A percentile compares a stretch with the other conserved stretches of the same genome.
Conservation (phyloP, 306 rosid species). For the Vigna reflexopilosa region DNA sequence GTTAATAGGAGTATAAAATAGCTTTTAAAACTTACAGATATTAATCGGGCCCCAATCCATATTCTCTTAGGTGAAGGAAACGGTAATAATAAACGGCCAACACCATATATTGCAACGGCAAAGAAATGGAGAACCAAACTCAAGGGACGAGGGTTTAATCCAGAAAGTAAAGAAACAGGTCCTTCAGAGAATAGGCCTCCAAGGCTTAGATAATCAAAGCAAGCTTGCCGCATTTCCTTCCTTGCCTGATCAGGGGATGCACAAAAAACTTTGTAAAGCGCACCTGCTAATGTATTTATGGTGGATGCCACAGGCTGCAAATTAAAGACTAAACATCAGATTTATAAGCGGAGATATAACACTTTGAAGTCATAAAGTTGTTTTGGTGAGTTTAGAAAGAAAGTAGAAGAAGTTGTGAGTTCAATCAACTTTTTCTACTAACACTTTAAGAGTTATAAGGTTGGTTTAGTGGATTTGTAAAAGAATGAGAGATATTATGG, state of each 20-base stretch:
- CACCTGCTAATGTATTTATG: constrained; percentile 96
- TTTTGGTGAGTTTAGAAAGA: too few species aligned
- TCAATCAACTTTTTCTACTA: too few species aligned
- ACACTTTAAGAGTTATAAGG: too few species aligned
- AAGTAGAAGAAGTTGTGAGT: too few species aligned
- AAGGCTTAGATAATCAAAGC: constrained; percentile 97
- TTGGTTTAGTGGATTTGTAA: too few species aligned
- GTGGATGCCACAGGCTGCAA: constrained; percentile 99
- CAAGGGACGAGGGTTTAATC: constrained; percentile 93
- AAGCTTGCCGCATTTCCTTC: constrained; percentile 99
- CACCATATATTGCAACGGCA: constrained; percentile 92
- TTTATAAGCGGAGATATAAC: neutral
- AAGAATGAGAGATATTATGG: too few species aligned
- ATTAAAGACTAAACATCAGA: constrained; percentile 31
- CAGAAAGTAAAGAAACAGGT: constrained; percentile 91
- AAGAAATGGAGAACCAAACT: constrained; percentile 97
- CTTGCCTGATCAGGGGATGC: constrained; percentile 97
- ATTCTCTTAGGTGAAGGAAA: constrained; percentile 89
- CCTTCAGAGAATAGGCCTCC: constrained; percentile 93
- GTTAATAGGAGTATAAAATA: too few species aligned
- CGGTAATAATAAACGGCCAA: constrained; percentile 85
- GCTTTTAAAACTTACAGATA: constrained; percentile 60
- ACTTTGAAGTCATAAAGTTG: too few species aligned
- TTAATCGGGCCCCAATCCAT: constrained; percentile 90
- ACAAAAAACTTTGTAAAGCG: constrained; percentile 89